These are phyloP conservation scores for Neurospora sp. DNA, from an alignment of 495 filamentous ascomycete genomes.

Conservation along the genomic window DNA sequence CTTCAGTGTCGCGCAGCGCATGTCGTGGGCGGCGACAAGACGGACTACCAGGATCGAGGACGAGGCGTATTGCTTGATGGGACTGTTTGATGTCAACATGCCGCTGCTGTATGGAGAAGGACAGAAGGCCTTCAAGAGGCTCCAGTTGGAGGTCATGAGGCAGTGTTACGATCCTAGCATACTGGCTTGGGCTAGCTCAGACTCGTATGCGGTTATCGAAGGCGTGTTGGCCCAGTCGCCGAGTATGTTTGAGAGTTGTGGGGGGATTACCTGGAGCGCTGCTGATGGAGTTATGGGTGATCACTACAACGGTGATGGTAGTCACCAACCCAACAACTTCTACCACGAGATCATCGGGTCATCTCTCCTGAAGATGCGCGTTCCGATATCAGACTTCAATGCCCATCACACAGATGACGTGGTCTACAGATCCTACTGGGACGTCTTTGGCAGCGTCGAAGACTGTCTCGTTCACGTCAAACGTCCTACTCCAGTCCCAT, in stretches of 20 bases:
- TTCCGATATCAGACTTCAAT: neutral
- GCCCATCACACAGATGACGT: neutral
- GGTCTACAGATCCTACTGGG: neutral
- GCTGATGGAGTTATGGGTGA: neutral
- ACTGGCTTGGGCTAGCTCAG: constrained; percentile 7
- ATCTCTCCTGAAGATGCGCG: constrained; percentile 1
- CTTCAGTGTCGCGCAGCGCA: constrained; percentile 6
- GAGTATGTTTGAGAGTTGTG: constrained; percentile 5
- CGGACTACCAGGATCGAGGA: constrained; percentile 16
- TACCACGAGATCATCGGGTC: constrained; percentile 6
- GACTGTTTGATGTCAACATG: constrained; percentile 15
- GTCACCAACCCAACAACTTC: neutral
- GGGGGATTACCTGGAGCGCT: neutral
- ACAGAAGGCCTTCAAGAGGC: constrained; percentile 8
- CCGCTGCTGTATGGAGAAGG: constrained; percentile 17
- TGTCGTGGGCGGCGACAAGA: constrained; percentile 13
- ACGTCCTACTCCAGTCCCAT: neutral
- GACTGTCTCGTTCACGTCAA: neutral
- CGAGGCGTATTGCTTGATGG: constrained; percentile 15
- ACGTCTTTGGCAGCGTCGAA: neutral
- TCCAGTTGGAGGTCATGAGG: constrained; percentile 13
- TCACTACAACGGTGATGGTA: neutral
- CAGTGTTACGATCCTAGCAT: constrained; percentile 7
- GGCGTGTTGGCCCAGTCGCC: constrained; percentile 6
- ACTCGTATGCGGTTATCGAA: constrained; percentile 1